These are phyloP conservation scores for Penicillium lividum DNA, from an alignment of 495 filamentous ascomycete genomes.

Conservation along the genomic window DNA sequence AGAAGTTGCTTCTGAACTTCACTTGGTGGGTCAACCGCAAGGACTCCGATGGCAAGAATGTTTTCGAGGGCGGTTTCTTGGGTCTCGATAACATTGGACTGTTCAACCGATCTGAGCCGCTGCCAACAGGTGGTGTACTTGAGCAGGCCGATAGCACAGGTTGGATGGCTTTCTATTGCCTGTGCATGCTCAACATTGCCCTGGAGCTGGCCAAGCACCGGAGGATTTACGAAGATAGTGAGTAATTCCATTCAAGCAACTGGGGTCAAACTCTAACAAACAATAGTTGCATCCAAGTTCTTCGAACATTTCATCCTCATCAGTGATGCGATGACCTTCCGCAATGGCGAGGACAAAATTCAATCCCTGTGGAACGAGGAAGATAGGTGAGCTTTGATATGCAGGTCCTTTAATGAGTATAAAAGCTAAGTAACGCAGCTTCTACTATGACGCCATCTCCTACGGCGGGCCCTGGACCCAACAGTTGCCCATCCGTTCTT, in stretches of 20 bases:
- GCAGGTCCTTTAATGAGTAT: neutral
- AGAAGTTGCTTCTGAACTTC: constrained; percentile 93
- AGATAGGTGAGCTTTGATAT: constrained; percentile 56
- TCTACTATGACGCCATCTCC: constrained; percentile 98
- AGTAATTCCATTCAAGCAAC: constrained; percentile 6
- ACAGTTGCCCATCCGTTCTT: constrained; percentile 85
- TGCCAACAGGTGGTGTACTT: constrained; percentile 88
- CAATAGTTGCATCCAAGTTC: constrained; percentile 83
- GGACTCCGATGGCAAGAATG: constrained; percentile 88
- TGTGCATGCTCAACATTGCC: constrained; percentile 95
- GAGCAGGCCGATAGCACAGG: constrained; percentile 97
- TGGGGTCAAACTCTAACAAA: constrained; percentile 14
- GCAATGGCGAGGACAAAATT: constrained; percentile 72
- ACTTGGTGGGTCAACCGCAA: constrained; percentile 99
- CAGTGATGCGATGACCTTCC: constrained; percentile 95
- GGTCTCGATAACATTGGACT: constrained; percentile 95
- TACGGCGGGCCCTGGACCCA: constrained; percentile 92
- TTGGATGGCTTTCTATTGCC: constrained; percentile 97
- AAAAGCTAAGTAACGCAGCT: constrained; percentile 42
- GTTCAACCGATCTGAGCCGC: constrained; percentile 96
- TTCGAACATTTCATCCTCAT: constrained; percentile 98
- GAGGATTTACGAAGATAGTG: constrained; percentile 90
- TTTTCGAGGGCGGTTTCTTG: constrained; percentile 97
- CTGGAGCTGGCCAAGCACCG: constrained; percentile 93
- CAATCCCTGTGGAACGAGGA: constrained; percentile 89